Percentiles rank a stretch among this genome's conserved stretches.
These are phyloP conservation scores for Aspergillus versicolor DNA, from an alignment of 2,329 filamentous ascomycete genomes.

Conservation along the genomic window DNA sequence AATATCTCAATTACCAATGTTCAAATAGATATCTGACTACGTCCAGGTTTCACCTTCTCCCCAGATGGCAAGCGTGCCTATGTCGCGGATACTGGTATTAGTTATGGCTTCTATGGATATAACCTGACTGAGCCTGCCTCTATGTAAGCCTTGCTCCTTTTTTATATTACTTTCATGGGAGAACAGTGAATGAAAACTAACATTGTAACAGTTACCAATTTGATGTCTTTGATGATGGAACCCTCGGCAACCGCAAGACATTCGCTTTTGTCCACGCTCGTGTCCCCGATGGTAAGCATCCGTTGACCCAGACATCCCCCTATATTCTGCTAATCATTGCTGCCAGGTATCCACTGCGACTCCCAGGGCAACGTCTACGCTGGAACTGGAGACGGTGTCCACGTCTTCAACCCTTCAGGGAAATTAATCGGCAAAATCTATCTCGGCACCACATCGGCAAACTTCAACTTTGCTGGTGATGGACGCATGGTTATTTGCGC, in stretches of 20 bases:
- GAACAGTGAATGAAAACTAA: not conserved
- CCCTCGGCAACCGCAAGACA: not conserved
- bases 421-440: constrained; percentile 59
- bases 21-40: not conserved
- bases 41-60: constrained; percentile 27
- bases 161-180: not conserved
- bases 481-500: constrained; percentile 35
- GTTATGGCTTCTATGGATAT: constrained; percentile 21
- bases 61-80: constrained; percentile 41
- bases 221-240: constrained; percentile 38
- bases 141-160: constrained; percentile 26
- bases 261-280: not conserved
- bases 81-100: constrained; percentile 40
- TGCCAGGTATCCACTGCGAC: constrained; percentile 53
- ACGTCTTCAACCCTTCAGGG: constrained; percentile 54
- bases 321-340: constrained; percentile 54
- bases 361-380: constrained; percentile 56
- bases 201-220: constrained; percentile 44
- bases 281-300: not conserved
- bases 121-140: constrained; percentile 18
- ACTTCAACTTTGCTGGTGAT: constrained; percentile 50
- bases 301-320: constrained; percentile 41
- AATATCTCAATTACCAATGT: not conserved
- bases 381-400: constrained; percentile 56
- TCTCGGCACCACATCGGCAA: constrained; percentile 47